Conservation (phyloP, 1,139 yeast genomes). For the Diutina rugosa region DNA sequence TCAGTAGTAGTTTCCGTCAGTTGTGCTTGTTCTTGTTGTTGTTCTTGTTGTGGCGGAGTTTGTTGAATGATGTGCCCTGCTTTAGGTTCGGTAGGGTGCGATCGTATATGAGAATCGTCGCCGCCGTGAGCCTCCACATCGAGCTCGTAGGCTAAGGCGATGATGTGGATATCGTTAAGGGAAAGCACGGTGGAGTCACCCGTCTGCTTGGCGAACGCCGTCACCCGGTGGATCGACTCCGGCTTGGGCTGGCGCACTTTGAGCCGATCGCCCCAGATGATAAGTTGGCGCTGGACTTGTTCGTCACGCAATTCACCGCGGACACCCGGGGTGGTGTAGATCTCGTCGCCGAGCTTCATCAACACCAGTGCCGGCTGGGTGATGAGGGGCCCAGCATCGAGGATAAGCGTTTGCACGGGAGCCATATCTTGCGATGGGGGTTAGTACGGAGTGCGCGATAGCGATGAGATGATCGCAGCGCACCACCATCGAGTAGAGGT, state of each 20-base stretch:
- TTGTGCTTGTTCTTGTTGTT: not conserved
- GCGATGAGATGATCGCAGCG: not conserved
- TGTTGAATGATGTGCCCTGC: slow-evolving; percentile 15
- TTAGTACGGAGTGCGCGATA: not conserved
- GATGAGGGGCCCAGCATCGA: slow-evolving; percentile 92
- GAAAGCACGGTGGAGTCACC: slow-evolving; percentile 89
- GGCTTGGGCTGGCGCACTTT: slow-evolving; percentile 65
- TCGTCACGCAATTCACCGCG: slow-evolving; percentile 79
- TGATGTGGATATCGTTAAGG: slow-evolving; percentile 79
- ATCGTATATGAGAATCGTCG: slow-evolving; percentile 11
- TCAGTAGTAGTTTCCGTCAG: slow-evolving; percentile 4
- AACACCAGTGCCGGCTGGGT: slow-evolving; percentile 73
- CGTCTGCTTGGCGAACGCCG: slow-evolving; percentile 69
- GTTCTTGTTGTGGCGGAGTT: slow-evolving; percentile 33
- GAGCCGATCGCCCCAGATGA: slow-evolving; percentile 61
- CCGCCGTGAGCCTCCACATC: slow-evolving; percentile 61
- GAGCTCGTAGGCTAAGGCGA: slow-evolving; percentile 83
- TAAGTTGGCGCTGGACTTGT: slow-evolving; percentile 62
- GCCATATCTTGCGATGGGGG: not conserved
- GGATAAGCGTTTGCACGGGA: slow-evolving; percentile 18
- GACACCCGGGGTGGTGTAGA: slow-evolving; percentile 89
- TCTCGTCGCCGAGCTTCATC: slow-evolving; percentile 52
- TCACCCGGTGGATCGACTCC: slow-evolving; percentile 49
- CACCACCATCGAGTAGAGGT: no score
- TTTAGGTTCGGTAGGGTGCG: not conserved